A percentile compares a stretch with the other conserved stretches of the same genome.
Conservation (phyloP, 2,329 filamentous ascomycete genomes). For the Talaromyces amestolkiae region DNA sequence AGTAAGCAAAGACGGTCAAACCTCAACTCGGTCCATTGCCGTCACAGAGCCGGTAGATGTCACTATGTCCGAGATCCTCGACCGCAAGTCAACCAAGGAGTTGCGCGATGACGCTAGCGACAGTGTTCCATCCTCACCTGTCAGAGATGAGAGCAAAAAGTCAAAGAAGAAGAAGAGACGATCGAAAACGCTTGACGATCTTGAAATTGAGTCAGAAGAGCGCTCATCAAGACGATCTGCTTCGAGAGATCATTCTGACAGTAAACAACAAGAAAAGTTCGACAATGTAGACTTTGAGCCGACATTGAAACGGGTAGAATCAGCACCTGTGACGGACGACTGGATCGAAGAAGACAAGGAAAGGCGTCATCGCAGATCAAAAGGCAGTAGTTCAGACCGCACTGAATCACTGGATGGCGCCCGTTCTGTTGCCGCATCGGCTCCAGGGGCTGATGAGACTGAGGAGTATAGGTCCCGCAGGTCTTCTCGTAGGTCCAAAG, state of each 20-base stretch:
- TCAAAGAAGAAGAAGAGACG: constrained; percentile 23
- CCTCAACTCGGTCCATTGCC: background rate
- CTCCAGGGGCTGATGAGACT: constrained; percentile 16
- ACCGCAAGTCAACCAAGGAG: background rate
- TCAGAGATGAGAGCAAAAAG: constrained; percentile 16
- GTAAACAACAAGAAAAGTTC: background rate
- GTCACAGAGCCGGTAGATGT: background rate
- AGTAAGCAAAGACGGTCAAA: background rate
- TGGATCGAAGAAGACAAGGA: constrained; percentile 16
- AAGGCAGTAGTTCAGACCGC: constrained; percentile 9
- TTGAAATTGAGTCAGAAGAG: constrained; percentile 24
- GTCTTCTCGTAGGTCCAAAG: constrained; percentile 22
- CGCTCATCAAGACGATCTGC: background rate
- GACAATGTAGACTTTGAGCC: background rate
- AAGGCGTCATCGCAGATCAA: constrained; percentile 11
- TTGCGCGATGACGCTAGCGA: background rate
- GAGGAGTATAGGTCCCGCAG: constrained; percentile 25
- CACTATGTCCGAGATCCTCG: background rate
- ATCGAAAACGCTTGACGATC: constrained; percentile 25
- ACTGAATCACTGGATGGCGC: constrained; percentile 12
- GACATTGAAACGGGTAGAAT: constrained; percentile 1
- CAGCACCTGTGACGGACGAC: constrained; percentile 5
- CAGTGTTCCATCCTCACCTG: constrained; percentile 25
- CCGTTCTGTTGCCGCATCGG: constrained; percentile 15
- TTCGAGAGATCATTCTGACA: constrained; percentile 6